Percentiles rank a stretch among this genome's conserved stretches.
Evolutionary conservation across 306 rosid species (phyloP).

Genomic region (Vachellia pachyceras): DNA sequence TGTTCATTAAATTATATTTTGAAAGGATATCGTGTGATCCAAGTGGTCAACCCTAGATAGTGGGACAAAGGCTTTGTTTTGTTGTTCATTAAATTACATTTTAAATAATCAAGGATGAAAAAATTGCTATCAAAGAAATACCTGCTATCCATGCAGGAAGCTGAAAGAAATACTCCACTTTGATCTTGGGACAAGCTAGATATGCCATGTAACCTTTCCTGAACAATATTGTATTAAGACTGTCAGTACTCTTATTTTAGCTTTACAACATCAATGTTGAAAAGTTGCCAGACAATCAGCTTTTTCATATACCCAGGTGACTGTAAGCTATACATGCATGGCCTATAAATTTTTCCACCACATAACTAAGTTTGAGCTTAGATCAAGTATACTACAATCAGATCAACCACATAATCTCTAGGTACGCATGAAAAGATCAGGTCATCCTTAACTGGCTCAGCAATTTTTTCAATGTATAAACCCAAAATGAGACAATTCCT

Average conservation of each 20-base stretch:
- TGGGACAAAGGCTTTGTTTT: too few species aligned
- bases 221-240: slow-evolving; percentile 37
- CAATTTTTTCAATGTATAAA: slow-evolving; percentile 27
- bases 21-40: too few species aligned
- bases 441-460: slow-evolving; percentile 5
- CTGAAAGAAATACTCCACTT: slow-evolving; percentile 77
- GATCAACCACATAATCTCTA: slow-evolving; percentile 18
- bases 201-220: slow-evolving; percentile 88
- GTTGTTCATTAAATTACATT: neutral
- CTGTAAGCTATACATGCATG: slow-evolving; percentile 3
- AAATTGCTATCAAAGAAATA: slow-evolving; percentile 36
- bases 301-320: neutral
- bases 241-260: slow-evolving; percentile 21
- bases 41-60: too few species aligned
- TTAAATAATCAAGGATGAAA: slow-evolving; percentile 24
- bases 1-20: neutral
- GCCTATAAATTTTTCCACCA: slow-evolving; percentile 15
- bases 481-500: slow-evolving; percentile 16
- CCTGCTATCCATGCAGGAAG: slow-evolving; percentile 97
- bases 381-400: neutral
- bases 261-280: slow-evolving; percentile 18
- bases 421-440: slow-evolving; percentile 10
- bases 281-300: slow-evolving; percentile 14
- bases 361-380: slow-evolving; percentile 14
- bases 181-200: slow-evolving; percentile 96